phyloP scores from a whole-genome alignment of 2,329 filamentous ascomycete genomes.

The Sclerotinia sclerotiorum region DNA sequence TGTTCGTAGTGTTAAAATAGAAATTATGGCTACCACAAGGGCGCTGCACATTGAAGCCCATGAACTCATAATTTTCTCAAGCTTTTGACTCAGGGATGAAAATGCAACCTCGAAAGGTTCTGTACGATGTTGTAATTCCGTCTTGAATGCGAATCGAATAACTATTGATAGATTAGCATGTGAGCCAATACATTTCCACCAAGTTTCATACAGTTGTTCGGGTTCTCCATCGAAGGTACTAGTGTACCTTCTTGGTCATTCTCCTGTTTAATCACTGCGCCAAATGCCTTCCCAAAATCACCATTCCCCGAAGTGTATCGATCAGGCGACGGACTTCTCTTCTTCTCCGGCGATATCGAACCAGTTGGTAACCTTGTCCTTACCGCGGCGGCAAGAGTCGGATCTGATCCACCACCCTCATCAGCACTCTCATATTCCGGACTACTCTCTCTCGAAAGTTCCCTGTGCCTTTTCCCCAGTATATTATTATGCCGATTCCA shows the following conservation, averaged over 20 bases:
- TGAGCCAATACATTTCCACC: constrained; percentile 19
- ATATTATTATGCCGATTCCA: constrained; percentile 51
- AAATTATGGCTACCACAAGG: constrained; percentile 60
- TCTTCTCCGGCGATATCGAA: constrained; percentile 56
- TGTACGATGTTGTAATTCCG: constrained; percentile 83
- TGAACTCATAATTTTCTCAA: constrained; percentile 64
- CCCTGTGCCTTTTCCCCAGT: constrained; percentile 51
- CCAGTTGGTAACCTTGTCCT: constrained; percentile 47
- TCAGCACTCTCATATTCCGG: constrained; percentile 59
- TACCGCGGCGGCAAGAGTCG: constrained; percentile 35
- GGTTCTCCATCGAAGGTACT: constrained; percentile 33
- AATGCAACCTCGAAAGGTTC: constrained; percentile 78
- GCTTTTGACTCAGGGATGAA: constrained; percentile 59
- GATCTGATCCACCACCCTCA: constrained; percentile 45
- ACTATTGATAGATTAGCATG: constrained; percentile 52
- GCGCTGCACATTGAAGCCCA: constrained; percentile 67
- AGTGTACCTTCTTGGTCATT: constrained; percentile 29
- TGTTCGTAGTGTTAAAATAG: constrained; percentile 62
- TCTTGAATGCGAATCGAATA: constrained; percentile 82
- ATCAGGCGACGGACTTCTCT: constrained; percentile 55
- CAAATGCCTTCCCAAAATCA: constrained; percentile 43
- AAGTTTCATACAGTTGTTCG: constrained; percentile 52
- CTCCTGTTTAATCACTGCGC: constrained; percentile 39
- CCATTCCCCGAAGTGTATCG: constrained; percentile 42
- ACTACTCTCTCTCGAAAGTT: constrained; percentile 55